Evolutionary conservation across 2,329 filamentous ascomycete genomes (phyloP).

Genomic region (Ilyonectria sp.): DNA sequence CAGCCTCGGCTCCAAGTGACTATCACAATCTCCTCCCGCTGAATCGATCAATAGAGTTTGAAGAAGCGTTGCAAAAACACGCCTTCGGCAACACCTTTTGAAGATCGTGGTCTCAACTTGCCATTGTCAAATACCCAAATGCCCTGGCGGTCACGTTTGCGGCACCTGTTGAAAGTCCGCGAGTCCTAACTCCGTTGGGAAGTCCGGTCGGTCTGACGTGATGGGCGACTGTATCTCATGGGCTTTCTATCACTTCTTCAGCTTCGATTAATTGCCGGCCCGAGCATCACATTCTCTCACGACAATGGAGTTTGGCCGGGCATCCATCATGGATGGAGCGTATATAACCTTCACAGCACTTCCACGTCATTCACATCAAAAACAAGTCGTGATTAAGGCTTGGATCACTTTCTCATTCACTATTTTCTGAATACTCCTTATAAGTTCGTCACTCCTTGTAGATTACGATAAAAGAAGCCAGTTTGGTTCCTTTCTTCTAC

Average conservation of each 20-base stretch:
- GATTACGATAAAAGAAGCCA: neutral
- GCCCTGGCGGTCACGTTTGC: constrained; percentile 11
- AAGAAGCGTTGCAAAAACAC: neutral
- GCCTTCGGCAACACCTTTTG: neutral
- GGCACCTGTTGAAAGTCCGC: constrained; percentile 7
- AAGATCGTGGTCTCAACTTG: constrained; percentile 11
- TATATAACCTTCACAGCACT: constrained; percentile 1
- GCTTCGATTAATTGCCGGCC: neutral
- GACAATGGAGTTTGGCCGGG: neutral
- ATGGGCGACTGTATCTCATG: constrained; percentile 19
- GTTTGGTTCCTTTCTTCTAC: no score
- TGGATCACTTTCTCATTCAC: neutral
- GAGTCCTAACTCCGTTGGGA: neutral
- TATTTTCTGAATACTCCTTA: neutral
- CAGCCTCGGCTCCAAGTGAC: neutral
- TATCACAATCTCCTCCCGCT: neutral
- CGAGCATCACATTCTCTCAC: neutral
- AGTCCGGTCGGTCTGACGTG: neutral
- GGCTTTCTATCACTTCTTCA: constrained; percentile 2
- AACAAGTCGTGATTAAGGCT: neutral
- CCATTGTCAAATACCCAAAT: constrained; percentile 2
- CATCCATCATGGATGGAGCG: neutral
- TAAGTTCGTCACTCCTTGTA: neutral
- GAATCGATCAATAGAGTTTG: neutral
- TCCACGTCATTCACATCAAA: neutral